A percentile compares a stretch with the other conserved stretches of the same genome.
phyloP scores from a whole-genome alignment of 345 rosid genomes.

The Brassica carinata region DNA sequence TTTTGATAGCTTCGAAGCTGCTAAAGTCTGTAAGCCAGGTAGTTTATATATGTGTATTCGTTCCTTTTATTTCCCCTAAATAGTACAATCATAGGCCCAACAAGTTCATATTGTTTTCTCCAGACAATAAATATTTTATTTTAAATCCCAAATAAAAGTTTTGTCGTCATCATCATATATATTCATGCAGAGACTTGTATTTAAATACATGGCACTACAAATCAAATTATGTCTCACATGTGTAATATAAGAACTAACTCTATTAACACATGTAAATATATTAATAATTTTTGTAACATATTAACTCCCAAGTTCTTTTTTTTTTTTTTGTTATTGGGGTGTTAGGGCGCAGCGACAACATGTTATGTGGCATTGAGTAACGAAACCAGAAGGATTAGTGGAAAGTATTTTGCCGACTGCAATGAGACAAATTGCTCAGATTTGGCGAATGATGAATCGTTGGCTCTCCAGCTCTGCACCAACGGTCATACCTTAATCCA shows the following conservation, averaged over 20 bases:
- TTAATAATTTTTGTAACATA: background rate
- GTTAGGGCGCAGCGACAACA: conserved; percentile 92
- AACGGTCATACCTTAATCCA: conserved; percentile 46
- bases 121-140: conserved; percentile 5
- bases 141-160: conserved; percentile 3
- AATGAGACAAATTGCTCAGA: conserved; percentile 75
- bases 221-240: background rate
- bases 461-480: conserved; percentile 64
- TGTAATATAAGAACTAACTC: background rate
- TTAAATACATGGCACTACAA: background rate
- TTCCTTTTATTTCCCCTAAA: conserved; percentile 20
- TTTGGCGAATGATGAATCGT: conserved; percentile 68
- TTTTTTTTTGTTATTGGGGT: background rate
- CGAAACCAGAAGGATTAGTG: conserved; percentile 54
- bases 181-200: conserved; percentile 12
- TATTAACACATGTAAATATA: background rate
- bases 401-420: conserved; percentile 88
- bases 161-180: conserved; percentile 9
- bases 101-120: background rate
- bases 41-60: background rate
- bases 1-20: conserved; percentile 83
- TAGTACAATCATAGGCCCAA: conserved; percentile 4
- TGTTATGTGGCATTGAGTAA: conserved; percentile 89
- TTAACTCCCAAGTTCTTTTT: background rate
- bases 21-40: conserved; percentile 85